phyloP scores from a whole-genome alignment of 1,284 basidiomycete genomes.

The Trametes sp. region DNA sequence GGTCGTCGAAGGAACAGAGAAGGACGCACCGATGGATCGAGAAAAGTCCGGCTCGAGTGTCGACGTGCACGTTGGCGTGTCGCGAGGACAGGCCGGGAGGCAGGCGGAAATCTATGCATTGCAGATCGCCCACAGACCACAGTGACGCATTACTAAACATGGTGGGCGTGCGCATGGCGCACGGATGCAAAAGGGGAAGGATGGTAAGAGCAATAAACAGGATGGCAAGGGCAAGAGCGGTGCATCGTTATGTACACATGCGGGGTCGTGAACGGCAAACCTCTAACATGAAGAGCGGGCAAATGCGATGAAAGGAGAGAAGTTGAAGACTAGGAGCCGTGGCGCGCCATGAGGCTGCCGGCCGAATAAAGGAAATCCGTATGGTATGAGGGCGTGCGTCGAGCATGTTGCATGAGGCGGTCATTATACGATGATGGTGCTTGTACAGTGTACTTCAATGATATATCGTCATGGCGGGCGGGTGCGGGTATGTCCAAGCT shows the following conservation, averaged over 20 bases:
- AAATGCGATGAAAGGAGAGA: background rate
- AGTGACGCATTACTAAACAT: slow-evolving; percentile 3
- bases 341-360: background rate
- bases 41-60: slow-evolving; percentile 10
- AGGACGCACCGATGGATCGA: slow-evolving; percentile 14
- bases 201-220: slow-evolving; percentile 1
- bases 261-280: background rate
- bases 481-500: slow-evolving; percentile 22
- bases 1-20: background rate
- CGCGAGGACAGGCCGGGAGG: slow-evolving; percentile 23
- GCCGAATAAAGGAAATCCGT: slow-evolving; percentile 6
- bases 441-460: slow-evolving; percentile 15
- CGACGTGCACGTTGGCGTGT: slow-evolving; percentile 11
- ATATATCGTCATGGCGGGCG: slow-evolving; percentile 14
- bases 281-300: background rate
- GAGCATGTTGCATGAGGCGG: slow-evolving; percentile 16
- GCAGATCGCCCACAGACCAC: slow-evolving; percentile 9
- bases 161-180: background rate
- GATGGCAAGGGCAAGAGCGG: slow-evolving; percentile 1
- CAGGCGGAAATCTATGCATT: slow-evolving; percentile 12
- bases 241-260: slow-evolving; percentile 11
- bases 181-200: background rate
- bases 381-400: slow-evolving; percentile 12
- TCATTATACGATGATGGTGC: slow-evolving; percentile 15
- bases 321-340: background rate